Conservation (phyloP, 139 green algal species). For the Eudorina sp. region DNA sequence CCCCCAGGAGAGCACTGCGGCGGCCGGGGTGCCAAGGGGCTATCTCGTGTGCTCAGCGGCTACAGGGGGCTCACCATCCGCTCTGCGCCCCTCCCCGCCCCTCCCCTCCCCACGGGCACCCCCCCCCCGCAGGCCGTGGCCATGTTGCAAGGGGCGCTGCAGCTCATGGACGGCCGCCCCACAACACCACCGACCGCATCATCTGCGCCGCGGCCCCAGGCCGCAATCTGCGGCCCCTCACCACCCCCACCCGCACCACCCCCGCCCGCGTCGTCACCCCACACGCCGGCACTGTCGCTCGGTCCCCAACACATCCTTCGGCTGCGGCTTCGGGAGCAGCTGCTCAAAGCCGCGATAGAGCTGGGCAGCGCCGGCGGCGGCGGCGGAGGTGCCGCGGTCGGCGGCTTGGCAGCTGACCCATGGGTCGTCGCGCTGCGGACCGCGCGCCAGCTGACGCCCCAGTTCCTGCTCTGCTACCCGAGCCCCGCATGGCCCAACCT, state of each 20-base stretch:
- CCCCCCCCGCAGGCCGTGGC: neutral
- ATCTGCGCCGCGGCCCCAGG: neutral
- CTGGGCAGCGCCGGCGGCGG: neutral
- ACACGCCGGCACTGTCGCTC: neutral
- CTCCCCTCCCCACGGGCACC: too few species aligned
- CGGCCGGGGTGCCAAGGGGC: too few species aligned
- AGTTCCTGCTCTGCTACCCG: slow-evolving; percentile 70
- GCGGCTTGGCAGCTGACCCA: neutral
- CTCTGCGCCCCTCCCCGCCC: too few species aligned
- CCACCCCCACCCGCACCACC: neutral
- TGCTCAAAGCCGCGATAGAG: slow-evolving; percentile 63
- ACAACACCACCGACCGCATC: neutral
- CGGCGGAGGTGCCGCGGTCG: neutral
- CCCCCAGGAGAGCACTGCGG: too few species aligned
- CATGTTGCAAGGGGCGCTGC: slow-evolving; percentile 2
- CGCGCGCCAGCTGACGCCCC: slow-evolving; percentile 50
- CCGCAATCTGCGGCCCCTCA: neutral
- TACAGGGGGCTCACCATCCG: too few species aligned
- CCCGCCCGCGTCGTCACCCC: too few species aligned
- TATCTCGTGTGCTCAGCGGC: too few species aligned
- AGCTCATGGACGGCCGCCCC: neutral
- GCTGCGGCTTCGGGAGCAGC: slow-evolving; percentile 51
- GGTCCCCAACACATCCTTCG: slow-evolving; percentile 58
- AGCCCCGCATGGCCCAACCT: slow-evolving; percentile 53
- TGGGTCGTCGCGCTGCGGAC: slow-evolving; percentile 63